Percentiles rank a stretch among this genome's conserved stretches.
phyloP scores from a whole-genome alignment of 2,329 filamentous ascomycete species.

The Triangularia verruculosa region DNA sequence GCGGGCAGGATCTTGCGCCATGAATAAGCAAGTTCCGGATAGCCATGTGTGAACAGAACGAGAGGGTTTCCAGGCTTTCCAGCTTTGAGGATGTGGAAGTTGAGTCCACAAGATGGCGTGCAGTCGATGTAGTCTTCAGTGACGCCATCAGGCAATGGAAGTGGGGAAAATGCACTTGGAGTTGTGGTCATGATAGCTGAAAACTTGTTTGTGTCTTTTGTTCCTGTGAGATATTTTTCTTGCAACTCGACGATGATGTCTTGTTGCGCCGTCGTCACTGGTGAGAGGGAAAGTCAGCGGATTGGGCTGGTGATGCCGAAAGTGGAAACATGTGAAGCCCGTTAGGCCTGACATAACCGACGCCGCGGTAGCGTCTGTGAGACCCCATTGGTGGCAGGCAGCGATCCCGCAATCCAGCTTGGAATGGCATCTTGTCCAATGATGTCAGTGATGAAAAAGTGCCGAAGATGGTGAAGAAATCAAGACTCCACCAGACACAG shows the following conservation, averaged over 20 bases:
- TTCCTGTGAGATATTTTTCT: neutral
- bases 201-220: neutral
- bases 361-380: neutral
- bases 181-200: neutral
- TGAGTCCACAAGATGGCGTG: slow-evolving; percentile 49
- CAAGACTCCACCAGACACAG: neutral
- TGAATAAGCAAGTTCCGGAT: slow-evolving; percentile 66
- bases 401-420: neutral
- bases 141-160: slow-evolving; percentile 49
- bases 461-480: neutral
- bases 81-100: slow-evolving; percentile 59
- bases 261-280: neutral
- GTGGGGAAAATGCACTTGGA: neutral
- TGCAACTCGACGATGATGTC: neutral
- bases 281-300: neutral
- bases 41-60: slow-evolving; percentile 63
- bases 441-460: neutral
- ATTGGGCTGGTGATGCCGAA: neutral
- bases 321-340: neutral
- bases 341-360: neutral
- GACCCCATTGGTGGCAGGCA: neutral
- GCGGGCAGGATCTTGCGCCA: slow-evolving; percentile 62
- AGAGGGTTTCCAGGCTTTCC: slow-evolving; percentile 49
- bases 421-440: neutral
- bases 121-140: slow-evolving; percentile 55